Percentiles rank a stretch among this genome's conserved stretches.
Conservation (phyloP, 768 basidiomycete genomes). For the Fomitopsis pulvina region DNA sequence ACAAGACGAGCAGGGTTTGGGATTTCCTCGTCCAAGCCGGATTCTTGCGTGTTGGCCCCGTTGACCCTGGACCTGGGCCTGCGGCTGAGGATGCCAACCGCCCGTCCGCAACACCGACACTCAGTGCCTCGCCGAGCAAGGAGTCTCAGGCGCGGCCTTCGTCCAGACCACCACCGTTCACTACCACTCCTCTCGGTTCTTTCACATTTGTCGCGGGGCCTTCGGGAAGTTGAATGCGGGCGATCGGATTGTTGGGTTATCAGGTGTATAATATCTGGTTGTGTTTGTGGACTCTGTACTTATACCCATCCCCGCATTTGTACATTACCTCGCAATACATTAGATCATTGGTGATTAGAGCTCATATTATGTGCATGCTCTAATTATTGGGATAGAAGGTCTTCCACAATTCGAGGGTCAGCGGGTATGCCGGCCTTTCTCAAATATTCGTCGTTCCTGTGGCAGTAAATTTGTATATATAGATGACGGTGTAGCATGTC, state of each 20-base stretch:
- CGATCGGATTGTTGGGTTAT: neutral
- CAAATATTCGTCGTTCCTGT: conserved; percentile 51
- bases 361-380: neutral
- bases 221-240: conserved; percentile 2
- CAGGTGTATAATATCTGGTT: neutral
- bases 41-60: conserved; percentile 54
- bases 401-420: conserved; percentile 33
- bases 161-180: conserved; percentile 21
- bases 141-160: conserved; percentile 18
- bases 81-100: conserved; percentile 7
- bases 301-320: conserved; percentile 5
- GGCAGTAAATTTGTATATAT: neutral
- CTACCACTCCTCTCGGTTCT: conserved; percentile 13
- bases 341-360: neutral
- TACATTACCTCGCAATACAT: conserved; percentile 2
- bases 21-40: conserved; percentile 88
- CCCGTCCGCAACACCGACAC: conserved; percentile 21
- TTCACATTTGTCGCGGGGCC: neutral
- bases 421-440: conserved; percentile 33
- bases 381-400: conserved; percentile 24
- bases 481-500: neutral
- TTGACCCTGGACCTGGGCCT: conserved; percentile 12
- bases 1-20: conserved; percentile 90
- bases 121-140: conserved; percentile 25
- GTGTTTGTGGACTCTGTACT: neutral